phyloP scores from a whole-genome alignment of 2,329 filamentous ascomycete genomes.

The Ophioceras dolichostomum region DNA sequence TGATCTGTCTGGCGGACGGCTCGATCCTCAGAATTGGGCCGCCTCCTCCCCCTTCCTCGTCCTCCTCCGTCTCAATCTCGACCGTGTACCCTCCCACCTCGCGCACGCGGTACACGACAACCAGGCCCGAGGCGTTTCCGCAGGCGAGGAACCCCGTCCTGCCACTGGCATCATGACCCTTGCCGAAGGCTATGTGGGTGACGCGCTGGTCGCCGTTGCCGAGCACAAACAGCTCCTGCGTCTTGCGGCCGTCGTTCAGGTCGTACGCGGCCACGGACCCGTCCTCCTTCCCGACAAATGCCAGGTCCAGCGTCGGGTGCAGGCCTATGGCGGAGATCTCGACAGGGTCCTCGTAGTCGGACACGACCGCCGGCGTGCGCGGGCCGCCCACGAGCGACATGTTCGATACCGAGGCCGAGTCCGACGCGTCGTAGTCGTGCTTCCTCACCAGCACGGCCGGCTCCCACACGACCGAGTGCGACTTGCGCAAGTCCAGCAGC shows the following conservation, averaged over 20 bases:
- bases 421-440: not conserved
- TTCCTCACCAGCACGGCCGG: slow-evolving; percentile 1
- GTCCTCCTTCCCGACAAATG: slow-evolving; percentile 9
- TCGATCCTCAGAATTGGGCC: not conserved
- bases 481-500: not conserved
- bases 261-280: slow-evolving; percentile 10
- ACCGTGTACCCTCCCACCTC: no score
- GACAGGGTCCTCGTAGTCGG: not conserved
- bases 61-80: not conserved
- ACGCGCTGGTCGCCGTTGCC: not conserved
- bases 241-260: slow-evolving; percentile 2
- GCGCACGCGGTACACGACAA: not conserved
- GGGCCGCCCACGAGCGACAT: not conserved
- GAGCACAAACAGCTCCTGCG: slow-evolving; percentile 1
- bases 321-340: slow-evolving; percentile 2
- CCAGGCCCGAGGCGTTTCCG: not conserved
- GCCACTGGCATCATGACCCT: not conserved
- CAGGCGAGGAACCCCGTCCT: not conserved
- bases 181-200: not conserved
- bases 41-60: not conserved
- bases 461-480: slow-evolving; percentile 3
- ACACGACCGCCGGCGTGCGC: not conserved
- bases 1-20: no score
- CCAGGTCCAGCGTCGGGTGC: not conserved
- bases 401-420: not conserved